Conservation (phyloP, 441 rosid species). For the Adansonia gregorii region DNA sequence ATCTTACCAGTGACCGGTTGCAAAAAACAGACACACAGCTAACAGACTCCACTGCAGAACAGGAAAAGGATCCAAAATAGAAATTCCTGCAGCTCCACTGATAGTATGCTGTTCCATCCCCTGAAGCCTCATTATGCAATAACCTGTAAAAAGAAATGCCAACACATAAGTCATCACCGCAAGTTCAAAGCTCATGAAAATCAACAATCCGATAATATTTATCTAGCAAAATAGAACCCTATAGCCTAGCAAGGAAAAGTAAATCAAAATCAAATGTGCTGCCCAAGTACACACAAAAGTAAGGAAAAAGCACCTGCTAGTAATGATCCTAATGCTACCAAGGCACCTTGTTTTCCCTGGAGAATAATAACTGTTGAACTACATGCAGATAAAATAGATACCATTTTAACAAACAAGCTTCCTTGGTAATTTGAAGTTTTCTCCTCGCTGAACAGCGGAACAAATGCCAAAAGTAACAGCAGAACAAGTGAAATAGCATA, state of each 20-base stretch:
- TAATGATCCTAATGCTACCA: slow-evolving; percentile 66
- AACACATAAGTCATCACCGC: slow-evolving; percentile 18
- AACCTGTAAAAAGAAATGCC: slow-evolving; percentile 54
- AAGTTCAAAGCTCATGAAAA: slow-evolving; percentile 12
- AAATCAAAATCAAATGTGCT: slow-evolving; percentile 19
- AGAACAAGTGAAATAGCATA: slow-evolving; percentile 65
- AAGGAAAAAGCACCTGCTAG: slow-evolving; percentile 60
- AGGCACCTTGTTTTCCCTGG: slow-evolving; percentile 87
- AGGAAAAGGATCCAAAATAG: slow-evolving; percentile 56
- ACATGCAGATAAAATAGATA: slow-evolving; percentile 70
- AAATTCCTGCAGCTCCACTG: slow-evolving; percentile 33
- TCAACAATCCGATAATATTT: neutral
- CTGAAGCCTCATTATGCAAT: slow-evolving; percentile 76
- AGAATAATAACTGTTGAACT: slow-evolving; percentile 78
- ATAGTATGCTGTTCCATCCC: slow-evolving; percentile 44
- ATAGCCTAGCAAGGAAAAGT: neutral
- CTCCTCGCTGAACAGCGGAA: slow-evolving; percentile 34
- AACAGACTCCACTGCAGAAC: slow-evolving; percentile 85
- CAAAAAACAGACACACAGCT: slow-evolving; percentile 76
- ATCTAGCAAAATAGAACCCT: neutral
- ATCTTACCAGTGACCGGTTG: slow-evolving; percentile 92
- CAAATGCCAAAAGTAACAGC: slow-evolving; percentile 53
- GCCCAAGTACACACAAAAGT: slow-evolving; percentile 14
- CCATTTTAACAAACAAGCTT: slow-evolving; percentile 46
- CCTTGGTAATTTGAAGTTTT: slow-evolving; percentile 34